Conservation (phyloP, 202 grass and related monocot species). For the Zoysia matrella region DNA sequence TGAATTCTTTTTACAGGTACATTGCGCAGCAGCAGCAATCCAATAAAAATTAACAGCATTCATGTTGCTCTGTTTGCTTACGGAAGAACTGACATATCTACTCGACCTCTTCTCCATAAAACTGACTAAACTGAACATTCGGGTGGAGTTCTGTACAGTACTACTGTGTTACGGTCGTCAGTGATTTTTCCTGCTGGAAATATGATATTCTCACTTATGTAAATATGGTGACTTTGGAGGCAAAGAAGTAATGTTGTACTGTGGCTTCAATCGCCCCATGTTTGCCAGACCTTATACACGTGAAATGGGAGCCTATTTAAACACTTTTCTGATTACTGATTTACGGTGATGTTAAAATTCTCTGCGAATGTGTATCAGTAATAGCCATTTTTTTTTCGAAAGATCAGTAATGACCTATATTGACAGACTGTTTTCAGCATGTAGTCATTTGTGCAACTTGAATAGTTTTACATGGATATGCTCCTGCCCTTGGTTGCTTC, state of each 20-base stretch:
- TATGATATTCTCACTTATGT: not conserved
- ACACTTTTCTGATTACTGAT: not conserved
- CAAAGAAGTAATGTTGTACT: not conserved
- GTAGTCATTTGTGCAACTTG: slow-evolving; percentile 8
- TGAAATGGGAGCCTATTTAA: not conserved
- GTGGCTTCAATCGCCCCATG: not conserved
- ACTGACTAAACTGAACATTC: not conserved
- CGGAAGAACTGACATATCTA: slow-evolving; percentile 1
- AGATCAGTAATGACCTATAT: not conserved
- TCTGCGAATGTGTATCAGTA: too few relatives aligned
- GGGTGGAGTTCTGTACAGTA: not conserved
- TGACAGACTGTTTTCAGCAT: not conserved
- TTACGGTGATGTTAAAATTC: not conserved
- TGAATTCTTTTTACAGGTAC: slow-evolving; percentile 47
- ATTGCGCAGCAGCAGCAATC: slow-evolving; percentile 53
- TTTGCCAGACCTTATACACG: not conserved
- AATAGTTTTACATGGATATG: not conserved
- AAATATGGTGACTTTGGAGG: not conserved
- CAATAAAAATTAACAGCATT: slow-evolving; percentile 35
- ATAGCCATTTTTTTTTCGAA: too few relatives aligned
- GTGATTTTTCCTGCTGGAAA: slow-evolving; percentile 19
- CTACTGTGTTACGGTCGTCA: not conserved
- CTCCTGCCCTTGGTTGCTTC: not conserved
- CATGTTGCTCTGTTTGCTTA: not conserved
- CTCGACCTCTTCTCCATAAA: not conserved